Percentiles rank a stretch among this genome's conserved stretches.
Conservation (phyloP, 2,329 filamentous ascomycete genomes). For the Cladosporium sp. region DNA sequence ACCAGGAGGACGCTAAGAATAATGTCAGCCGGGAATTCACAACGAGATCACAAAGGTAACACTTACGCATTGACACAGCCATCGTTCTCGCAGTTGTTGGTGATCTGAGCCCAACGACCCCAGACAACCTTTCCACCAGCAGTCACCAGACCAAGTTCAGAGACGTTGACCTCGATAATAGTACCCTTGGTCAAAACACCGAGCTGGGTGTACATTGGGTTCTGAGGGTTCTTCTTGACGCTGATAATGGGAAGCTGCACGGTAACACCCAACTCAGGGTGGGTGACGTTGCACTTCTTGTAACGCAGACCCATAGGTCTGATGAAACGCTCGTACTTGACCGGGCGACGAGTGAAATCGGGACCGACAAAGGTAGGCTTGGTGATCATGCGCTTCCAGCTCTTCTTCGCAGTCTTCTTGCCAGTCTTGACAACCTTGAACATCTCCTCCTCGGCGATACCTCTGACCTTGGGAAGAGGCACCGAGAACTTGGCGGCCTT, state of each 20-base stretch:
- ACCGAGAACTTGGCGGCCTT: conserved; percentile 93
- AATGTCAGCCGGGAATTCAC: background rate
- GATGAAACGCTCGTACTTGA: conserved; percentile 60
- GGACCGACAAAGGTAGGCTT: conserved; percentile 84
- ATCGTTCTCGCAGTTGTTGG: conserved; percentile 58
- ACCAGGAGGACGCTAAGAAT: conserved; percentile 11
- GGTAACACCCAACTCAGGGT: conserved; percentile 79
- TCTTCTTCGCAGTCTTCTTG: conserved; percentile 88
- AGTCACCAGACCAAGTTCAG: conserved; percentile 85
- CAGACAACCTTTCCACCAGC: conserved; percentile 89
- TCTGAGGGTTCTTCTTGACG: conserved; percentile 83
- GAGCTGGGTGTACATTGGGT: conserved; percentile 86
- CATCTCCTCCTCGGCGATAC: conserved; percentile 94
- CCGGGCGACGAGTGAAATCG: conserved; percentile 80
- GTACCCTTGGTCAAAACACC: conserved; percentile 85
- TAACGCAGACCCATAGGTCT: conserved; percentile 69
- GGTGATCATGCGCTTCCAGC: conserved; percentile 66
- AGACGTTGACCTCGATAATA: conserved; percentile 87
- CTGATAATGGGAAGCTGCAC: conserved; percentile 66
- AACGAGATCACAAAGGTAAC: background rate
- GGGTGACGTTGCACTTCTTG: conserved; percentile 67
- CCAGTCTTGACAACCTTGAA: conserved; percentile 96
- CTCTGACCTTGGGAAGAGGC: conserved; percentile 87
- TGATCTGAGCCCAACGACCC: conserved; percentile 77
- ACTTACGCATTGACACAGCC: conserved; percentile 47